Evolutionary conservation across 805 yeast species (phyloP).

Genomic region (Nakazawaea populi): DNA sequence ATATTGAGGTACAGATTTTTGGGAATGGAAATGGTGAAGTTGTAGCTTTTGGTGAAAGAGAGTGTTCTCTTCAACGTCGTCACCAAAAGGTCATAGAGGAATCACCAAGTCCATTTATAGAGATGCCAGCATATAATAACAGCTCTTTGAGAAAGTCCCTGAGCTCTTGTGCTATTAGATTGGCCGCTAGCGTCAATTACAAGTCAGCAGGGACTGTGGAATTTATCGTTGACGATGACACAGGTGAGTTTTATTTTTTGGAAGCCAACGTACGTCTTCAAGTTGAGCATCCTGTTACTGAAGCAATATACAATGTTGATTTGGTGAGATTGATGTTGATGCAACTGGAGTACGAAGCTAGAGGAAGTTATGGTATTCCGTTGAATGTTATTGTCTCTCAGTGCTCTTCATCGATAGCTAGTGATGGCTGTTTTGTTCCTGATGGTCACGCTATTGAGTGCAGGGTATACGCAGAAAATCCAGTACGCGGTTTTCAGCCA

Average conservation of each 20-base stretch:
- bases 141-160: conserved; percentile 15
- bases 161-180: conserved; percentile 14
- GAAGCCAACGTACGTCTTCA: conserved; percentile 25
- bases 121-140: conserved; percentile 7
- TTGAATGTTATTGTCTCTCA: conserved; percentile 9
- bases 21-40: conserved; percentile 24
- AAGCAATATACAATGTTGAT: conserved; percentile 19
- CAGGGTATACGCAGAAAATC: conserved; percentile 23
- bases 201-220: conserved; percentile 26
- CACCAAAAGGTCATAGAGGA: conserved; percentile 26
- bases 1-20: conserved; percentile 23
- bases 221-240: conserved; percentile 21
- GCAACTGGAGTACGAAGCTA: conserved; percentile 20
- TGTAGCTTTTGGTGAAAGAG: conserved; percentile 22
- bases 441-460: conserved; percentile 24
- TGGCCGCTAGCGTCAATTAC: conserved; percentile 19
- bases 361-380: conserved; percentile 16
- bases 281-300: conserved; percentile 26
- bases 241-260: conserved; percentile 19
- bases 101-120: conserved; percentile 22
- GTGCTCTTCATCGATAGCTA: conserved; percentile 7
- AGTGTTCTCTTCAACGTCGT: conserved; percentile 25
- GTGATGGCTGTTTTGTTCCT: conserved; percentile 16
- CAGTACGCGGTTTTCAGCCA: conserved; percentile 21
- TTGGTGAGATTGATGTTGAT: conserved; percentile 20